Evolutionary conservation across 495 filamentous ascomycete species (phyloP).

Genomic region (Aspergillus carlsbadensis): DNA sequence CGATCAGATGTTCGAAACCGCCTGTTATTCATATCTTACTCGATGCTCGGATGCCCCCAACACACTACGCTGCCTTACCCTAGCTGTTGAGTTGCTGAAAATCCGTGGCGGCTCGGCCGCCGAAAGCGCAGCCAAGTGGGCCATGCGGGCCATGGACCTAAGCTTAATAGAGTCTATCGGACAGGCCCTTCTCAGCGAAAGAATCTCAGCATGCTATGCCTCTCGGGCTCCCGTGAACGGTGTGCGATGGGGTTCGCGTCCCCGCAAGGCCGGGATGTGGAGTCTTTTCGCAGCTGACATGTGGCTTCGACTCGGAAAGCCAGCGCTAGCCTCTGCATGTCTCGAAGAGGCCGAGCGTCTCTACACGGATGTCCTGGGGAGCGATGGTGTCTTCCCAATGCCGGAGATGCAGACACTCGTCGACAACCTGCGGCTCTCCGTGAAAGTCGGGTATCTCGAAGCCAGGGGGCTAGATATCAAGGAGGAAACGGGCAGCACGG

Average conservation of each 20-base stretch:
- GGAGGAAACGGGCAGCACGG: conserved; percentile 32
- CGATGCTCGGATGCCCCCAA: conserved; percentile 73
- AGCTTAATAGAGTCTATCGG: conserved; percentile 70
- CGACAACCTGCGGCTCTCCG: conserved; percentile 56
- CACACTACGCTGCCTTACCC: conserved; percentile 70
- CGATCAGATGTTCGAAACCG: conserved; percentile 81
- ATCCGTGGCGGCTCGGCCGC: conserved; percentile 73
- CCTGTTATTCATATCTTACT: conserved; percentile 87
- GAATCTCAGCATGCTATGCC: conserved; percentile 79
- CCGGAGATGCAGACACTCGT: conserved; percentile 59
- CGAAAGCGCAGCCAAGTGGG: conserved; percentile 88
- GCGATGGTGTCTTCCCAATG: conserved; percentile 55
- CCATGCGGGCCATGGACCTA: conserved; percentile 73
- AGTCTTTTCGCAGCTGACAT: conserved; percentile 76
- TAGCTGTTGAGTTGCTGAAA: conserved; percentile 79
- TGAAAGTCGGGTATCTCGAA: conserved; percentile 53
- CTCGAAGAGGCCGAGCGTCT: conserved; percentile 68
- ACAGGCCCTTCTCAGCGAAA: conserved; percentile 77
- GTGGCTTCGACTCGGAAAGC: conserved; percentile 74
- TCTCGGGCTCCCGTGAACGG: conserved; percentile 64
- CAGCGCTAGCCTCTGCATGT: conserved; percentile 66
- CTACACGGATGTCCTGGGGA: conserved; percentile 60
- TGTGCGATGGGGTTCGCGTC: conserved; percentile 65
- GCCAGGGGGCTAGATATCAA: conserved; percentile 34
- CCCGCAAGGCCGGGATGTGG: conserved; percentile 88